Evolutionary conservation across 768 basidiomycete genomes (phyloP).

Genomic region (Boletus rubroflammeus): DNA sequence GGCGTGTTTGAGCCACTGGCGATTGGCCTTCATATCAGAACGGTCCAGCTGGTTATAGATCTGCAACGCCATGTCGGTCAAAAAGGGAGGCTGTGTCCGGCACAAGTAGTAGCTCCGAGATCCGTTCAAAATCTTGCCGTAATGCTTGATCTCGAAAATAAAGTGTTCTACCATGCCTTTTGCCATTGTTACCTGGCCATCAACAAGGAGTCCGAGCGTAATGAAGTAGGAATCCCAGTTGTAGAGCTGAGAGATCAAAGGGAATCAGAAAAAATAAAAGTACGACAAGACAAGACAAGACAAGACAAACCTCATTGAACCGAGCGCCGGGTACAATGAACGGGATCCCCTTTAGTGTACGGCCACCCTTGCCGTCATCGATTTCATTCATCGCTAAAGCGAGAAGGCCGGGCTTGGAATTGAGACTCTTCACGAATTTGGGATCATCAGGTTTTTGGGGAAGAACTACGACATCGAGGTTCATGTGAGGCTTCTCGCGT

Average conservation of each 20-base stretch:
- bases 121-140: slow-evolving; percentile 95
- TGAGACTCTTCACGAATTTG: slow-evolving; percentile 84
- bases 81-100: slow-evolving; percentile 95
- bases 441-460: slow-evolving; percentile 87
- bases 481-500: slow-evolving; percentile 87
- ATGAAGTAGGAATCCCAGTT: slow-evolving; percentile 98
- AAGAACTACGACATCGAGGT: slow-evolving; percentile 87
- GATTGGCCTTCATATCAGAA: slow-evolving; percentile 71
- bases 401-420: slow-evolving; percentile 89
- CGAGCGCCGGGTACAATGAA: slow-evolving; percentile 96
- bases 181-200: slow-evolving; percentile 91
- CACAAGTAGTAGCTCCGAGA: slow-evolving; percentile 94
- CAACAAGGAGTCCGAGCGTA: slow-evolving; percentile 87
- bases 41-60: slow-evolving; percentile 96
- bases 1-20: slow-evolving; percentile 89
- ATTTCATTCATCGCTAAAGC: slow-evolving; percentile 95
- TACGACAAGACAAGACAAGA: background rate
- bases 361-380: slow-evolving; percentile 72
- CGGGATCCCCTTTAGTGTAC: slow-evolving; percentile 86
- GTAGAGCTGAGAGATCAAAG: slow-evolving; percentile 56
- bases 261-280: slow-evolving; percentile 3
- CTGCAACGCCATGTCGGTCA: slow-evolving; percentile 97
- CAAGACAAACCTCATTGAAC: slow-evolving; percentile 78
- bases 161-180: slow-evolving; percentile 99
- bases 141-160: slow-evolving; percentile 98